Evolutionary conservation across 2,329 filamentous ascomycete species (phyloP).

Genomic region (Xylaria multiplex): DNA sequence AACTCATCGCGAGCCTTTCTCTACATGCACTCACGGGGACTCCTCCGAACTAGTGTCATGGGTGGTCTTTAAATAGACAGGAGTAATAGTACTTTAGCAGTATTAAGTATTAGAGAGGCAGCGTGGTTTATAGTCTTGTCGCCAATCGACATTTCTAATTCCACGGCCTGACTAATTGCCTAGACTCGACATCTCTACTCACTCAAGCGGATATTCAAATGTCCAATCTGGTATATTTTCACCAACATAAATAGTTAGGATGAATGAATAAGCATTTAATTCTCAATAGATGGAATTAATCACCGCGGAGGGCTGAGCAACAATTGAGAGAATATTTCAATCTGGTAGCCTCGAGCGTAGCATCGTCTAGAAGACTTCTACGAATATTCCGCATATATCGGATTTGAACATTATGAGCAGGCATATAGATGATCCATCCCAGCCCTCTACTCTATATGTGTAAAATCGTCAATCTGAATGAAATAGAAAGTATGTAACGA

Average conservation of each 20-base stretch:
- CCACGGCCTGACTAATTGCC: not conserved
- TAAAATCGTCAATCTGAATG: not conserved
- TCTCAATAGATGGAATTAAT: not conserved
- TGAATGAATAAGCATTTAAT: not conserved
- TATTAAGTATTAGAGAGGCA: not conserved
- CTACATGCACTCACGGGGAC: no score
- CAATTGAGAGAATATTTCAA: no score
- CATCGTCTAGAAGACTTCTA: no score
- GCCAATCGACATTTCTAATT: not conserved
- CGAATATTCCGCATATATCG: no score
- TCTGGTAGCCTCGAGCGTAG: no score
- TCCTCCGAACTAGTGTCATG: not conserved
- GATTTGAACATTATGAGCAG: no score
- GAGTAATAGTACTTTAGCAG: conserved; percentile 6
- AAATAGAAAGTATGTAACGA: conserved; percentile 10
- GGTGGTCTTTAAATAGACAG: not conserved
- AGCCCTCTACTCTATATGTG: conserved; percentile 5
- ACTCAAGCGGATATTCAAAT: not conserved
- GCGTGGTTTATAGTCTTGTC: not conserved
- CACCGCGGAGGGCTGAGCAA: not conserved
- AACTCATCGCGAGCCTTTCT: not conserved
- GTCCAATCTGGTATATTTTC: not conserved
- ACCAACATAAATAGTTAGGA: not conserved
- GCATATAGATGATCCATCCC: no score
- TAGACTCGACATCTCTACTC: not conserved